These are phyloP conservation scores for Apophysomyces elegans DNA, from an alignment of 371 early-diverging fungal species.

Conservation along the genomic window DNA sequence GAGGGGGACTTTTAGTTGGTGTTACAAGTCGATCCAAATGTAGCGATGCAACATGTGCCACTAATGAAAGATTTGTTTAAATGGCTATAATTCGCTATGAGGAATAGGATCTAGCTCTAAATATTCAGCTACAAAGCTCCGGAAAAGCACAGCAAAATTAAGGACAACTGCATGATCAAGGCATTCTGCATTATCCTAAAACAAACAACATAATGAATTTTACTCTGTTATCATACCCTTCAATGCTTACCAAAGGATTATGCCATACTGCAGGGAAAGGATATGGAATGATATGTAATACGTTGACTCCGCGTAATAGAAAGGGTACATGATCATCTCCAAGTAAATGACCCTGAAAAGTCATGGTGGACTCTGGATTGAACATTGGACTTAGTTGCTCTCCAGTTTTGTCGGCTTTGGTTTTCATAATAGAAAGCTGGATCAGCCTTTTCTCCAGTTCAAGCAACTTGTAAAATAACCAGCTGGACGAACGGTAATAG, in stretches of 20 bases:
- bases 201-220: not conserved
- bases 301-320: conserved; percentile 73
- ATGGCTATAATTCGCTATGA: not conserved
- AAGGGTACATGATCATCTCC: conserved; percentile 94
- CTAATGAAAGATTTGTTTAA: not conserved
- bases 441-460: conserved; percentile 42
- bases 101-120: conserved; percentile 42
- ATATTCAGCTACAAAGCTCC: conserved; percentile 61
- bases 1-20: conserved; percentile 3
- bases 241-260: conserved; percentile 44
- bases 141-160: conserved; percentile 56
- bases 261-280: conserved; percentile 94
- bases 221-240: not conserved
- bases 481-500: conserved; percentile 57
- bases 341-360: conserved; percentile 35
- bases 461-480: conserved; percentile 54
- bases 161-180: conserved; percentile 47
- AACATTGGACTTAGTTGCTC: conserved; percentile 27
- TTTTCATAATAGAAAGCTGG: conserved; percentile 11
- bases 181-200: conserved; percentile 38
- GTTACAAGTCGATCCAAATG: conserved; percentile 8
- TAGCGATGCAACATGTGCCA: conserved; percentile 8
- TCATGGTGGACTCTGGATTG: conserved; percentile 32
- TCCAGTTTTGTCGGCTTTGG: conserved; percentile 4
- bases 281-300: conserved; percentile 84